Base-by-base conservation (phyloP, 1,139 yeast species). In the Pneumocystis carinii region DNA sequence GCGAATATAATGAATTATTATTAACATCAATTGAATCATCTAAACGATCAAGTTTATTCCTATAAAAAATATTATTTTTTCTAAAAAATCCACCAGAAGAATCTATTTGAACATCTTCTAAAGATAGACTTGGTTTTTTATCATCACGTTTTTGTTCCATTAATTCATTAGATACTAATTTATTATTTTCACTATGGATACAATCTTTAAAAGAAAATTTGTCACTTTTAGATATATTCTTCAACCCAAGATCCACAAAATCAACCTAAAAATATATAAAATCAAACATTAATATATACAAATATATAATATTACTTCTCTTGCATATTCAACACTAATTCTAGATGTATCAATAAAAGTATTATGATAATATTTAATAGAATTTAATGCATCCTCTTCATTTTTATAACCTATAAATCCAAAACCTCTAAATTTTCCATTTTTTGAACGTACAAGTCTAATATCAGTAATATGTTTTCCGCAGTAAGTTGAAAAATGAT, bases 341-440 rank as follows among this genome's bases (percentile, higher is more conserved):
- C 81, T 82, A 2, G 95, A 80, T 0, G 97, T 90, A 70, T 89
- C 95, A 64, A 92, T 83, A 71, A 84, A 92, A 0, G 95, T 81
- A 17, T 81, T 80, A 74, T 94, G 78, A 74, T 87, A 92, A 73
- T 81, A 89, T 61, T 77, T 78, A 6, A 85, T 92, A 0, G 97
- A 96, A 61, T 78, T 80, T 62, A 79, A 82, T 0, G 98, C 98
- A 71, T 88, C 96, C 5, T 76, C 79, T 35, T 76, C 78, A 17
- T 83, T 78, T 70, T 83, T 85, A 74, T 81, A 92, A 0, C 99
- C 99, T 65, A 94, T 78, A 71, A 92, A 92, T 15, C 96, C 97
- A 78, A 94, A 94, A 68, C 95, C 79, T 74, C 99, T 82, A 15
- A 96, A 87, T 71, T 86, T 87, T 41, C 98, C 98, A 24, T 59